Evolutionary conservation across 805 yeast species (phyloP), one percentile per base, ranked within the genome.

Genomic region (Blastobotrys attinorum): DNA sequence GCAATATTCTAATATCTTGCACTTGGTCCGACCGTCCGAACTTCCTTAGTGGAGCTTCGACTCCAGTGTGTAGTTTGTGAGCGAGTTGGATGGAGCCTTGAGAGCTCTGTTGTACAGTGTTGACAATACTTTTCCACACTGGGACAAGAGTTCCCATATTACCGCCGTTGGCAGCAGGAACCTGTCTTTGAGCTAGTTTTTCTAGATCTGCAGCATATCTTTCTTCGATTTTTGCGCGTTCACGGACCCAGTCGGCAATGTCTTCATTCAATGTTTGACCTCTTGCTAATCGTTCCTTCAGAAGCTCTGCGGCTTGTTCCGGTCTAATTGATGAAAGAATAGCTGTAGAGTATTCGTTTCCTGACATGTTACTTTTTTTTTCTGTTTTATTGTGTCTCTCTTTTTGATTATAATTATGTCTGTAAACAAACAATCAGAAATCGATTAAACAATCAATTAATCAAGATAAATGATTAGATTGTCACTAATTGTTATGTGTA

Each of bases 161-260:
- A 17, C 33, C 33, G 29, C 29, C 29, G 15, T 5, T 39, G 21
- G 13, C 56, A 48, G 22, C 40, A 47, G 25, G 53, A 55, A 25
- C 20, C 8, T 7, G 51, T 48, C 61, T 52, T 34, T 56, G 49
- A 22, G 65, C 52, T 31, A 66, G 55, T 32, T 59, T 53, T 47
- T 70, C 70, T 50, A 78, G 64, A 51, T 73, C 75, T 29, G 65
- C 65, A 10, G 73, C 70, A 53, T 78, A 77, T 36, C 54, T 59
- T 40, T 67, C 67, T 53, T 70, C 71, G 25, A 76, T 60, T 25
- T 72, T 65, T 33, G 75, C 68, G 44, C 78, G 67, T 21, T 73
- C 77, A 32, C 74, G 71, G 44, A 83, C 68, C 71, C 85, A 74
- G 34, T 68, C 70, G 31, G 83, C 77, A 49, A 84, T 69, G 40